Evolutionary conservation across 2,329 filamentous ascomycete species (phyloP), one percentile per base, ranked within the genome.

Genomic region (Monosporascus sp.): DNA sequence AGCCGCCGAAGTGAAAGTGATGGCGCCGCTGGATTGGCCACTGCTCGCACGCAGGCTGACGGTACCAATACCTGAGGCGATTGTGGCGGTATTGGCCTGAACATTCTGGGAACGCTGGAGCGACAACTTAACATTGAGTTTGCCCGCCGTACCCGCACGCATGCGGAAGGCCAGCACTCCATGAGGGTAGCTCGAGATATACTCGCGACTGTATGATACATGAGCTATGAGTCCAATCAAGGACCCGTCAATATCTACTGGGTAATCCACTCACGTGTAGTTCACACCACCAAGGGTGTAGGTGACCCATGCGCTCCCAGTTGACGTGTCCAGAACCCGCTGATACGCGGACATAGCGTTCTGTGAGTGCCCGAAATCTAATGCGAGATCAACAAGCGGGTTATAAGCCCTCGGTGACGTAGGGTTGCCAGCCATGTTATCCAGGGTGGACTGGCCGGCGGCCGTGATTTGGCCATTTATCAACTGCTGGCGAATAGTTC

Each of bases 131-230:
- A 67, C 59, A 3, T 58, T 59, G 1, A 64, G 54, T 20, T 51
- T 50, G 14, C 62, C 54, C 3, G 57, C 7, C 42, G 53, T n/a
- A 55, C 54, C 34, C 44, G 59, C 54, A 5, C 34, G 56, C 11
- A 63, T 53, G 1, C 61, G 51, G 15, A 74, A 59, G 1, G 68
- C 72, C 15, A 78, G 57, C 3, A 73, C 66, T 27, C 69, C 65
- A 24, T 74, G 70, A 1, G 74, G 69, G 51, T 71, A 68, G 54
- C 72, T 76, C 24, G 72, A 72, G 39, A 79, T 60, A 9, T 65
- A 61, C 51, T 78, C 68, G 9, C 75, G 68, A 34, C 67, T 64
- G 46, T 63, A 55, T 2, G 20, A 7, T 7, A 6, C 15, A 15
- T 22, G 24, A 25, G 24, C 24, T 6, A 25, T 6, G 24, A 25